These are phyloP conservation scores for Apiotrichum brassicae DNA, from an alignment of 1,284 basidiomycete genomes.

Conservation along the genomic window DNA sequence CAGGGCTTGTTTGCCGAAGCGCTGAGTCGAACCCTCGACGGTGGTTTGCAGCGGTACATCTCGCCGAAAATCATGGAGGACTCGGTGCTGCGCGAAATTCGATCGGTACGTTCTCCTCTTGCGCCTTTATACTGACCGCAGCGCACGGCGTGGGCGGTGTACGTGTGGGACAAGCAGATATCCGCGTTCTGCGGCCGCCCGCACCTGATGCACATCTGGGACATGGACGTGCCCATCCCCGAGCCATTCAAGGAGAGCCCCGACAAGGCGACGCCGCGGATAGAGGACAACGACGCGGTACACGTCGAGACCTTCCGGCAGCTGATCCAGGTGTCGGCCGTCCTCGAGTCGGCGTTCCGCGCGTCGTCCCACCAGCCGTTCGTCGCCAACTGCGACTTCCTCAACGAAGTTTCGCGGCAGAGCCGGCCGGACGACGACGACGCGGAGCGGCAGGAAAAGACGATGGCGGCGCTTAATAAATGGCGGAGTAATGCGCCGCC, in stretches of 20 bases:
- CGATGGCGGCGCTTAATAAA: conserved; percentile 1
- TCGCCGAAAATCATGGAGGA: neutral
- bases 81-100: conserved; percentile 7
- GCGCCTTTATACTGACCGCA: no score
- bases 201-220: conserved; percentile 8
- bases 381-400: conserved; percentile 8
- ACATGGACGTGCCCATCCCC: conserved; percentile 14
- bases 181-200: conserved; percentile 13
- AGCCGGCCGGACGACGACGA: conserved; percentile 7
- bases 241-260: conserved; percentile 5
- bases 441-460: conserved; percentile 6
- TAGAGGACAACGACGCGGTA: conserved; percentile 2
- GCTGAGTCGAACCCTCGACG: conserved; percentile 7
- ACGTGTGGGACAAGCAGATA: conserved; percentile 16
- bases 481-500: conserved; percentile 1
- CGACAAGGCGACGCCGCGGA: neutral
- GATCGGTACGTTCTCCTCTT: conserved; percentile 7
- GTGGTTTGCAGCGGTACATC: conserved; percentile 10
- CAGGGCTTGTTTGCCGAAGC: conserved; percentile 13
- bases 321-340: conserved; percentile 5
- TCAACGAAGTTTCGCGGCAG: conserved; percentile 7
- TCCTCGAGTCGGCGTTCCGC: conserved; percentile 9
- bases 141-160: conserved; percentile 15
- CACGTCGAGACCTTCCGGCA: conserved; percentile 11
- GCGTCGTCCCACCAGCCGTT: conserved; percentile 10